Base-by-base conservation (phyloP, 169 alveolate genomes). In the Cryptosporidium ryanae region DNA sequence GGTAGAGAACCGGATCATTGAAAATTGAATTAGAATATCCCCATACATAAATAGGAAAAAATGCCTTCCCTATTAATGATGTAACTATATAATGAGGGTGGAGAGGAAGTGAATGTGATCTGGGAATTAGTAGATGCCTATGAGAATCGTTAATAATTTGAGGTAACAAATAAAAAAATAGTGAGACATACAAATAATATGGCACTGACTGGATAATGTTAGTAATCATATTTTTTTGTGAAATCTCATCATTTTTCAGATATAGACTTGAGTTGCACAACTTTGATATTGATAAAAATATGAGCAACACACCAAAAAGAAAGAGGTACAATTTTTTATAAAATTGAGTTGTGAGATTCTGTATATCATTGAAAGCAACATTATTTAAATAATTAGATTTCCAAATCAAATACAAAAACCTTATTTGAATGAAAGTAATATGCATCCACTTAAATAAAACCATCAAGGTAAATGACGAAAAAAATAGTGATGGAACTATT, bases 391-490 rank as follows among this genome's bases (percentile, higher is more conserved):
- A 76, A 18, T 76, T 76, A 1, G 68, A 59, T 63, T 61, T 76
- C 87, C 87, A 76, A 0, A 76, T 59, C 70, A 67, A 55, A 59
- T 57, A 54, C 38, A 76, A 43, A 61, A 57, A 76, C 49, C 50
- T 76, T 38, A 34, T 27, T 59, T 76, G 70, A 27, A 76, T 32
- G 21, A 29, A 61, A 17, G 63, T 23, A 59, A 76, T 76, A 23
- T 76, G 87, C n/a, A 76, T 57, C 87, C 87, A 76, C 63, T 76
- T 76, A 29, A 76, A 61, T 17, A 76, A 21, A n/a, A 76, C 43
- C 87, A 76, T 76, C 1, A 76, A 31, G 18, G 64, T 18, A 55
- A 76, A 76, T 43, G 87, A 76, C 1, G 87, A 76, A 59, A 76
- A 55, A 6, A 76, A n/a, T 38, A 76, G 49, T 29, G 87, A 76